Base-by-base conservation (phyloP, 2,329 filamentous ascomycete genomes). In the Neopestalotiopsis sp. region DNA sequence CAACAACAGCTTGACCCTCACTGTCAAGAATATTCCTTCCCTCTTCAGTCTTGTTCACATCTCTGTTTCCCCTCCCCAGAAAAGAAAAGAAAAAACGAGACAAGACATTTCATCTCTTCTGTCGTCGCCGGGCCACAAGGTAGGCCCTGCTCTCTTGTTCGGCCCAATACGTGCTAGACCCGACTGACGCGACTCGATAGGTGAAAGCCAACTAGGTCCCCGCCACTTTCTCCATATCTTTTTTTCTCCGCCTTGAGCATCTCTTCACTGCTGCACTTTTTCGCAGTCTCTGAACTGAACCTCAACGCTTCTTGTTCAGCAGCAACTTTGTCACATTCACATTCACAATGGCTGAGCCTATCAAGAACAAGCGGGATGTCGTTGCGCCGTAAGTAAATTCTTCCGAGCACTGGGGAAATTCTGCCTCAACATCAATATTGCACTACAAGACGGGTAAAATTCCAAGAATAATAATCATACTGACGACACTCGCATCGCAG, bases 331-430 rank as follows among this genome's bases (percentile, higher is more conserved):
- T 49, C 30, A 24, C 62, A 66, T 61, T 70, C 68, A 74, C 77
- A 77, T 75, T 79, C 80, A 82, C 76, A 76, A 89, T 90, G 87
- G 87, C 88, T 76, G 88, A 90, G 80, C 88, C 88, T 72, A 90
- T 90, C 79, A 88, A 87, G 82, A 89, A 88, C 81, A 89, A 89
- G 81, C 86, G 88, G 76, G 82, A 85, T 70, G 88, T 84, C 77
- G 79, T 83, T 80, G 88, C 88, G 75, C 88, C 88, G 88, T 90
- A 82, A 82, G 88, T 88, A 69, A 61, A 14, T 4, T 59, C 38
- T 59, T 58, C 58, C 28, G 13, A 17, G 10, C 61, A 62, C 14
- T 10, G 5, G 14, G 24, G 32, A 38, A 28, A 30, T 34, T 14
- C 57, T 17, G 17, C 17, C 34, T 38, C 5, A n/a, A 20, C 17